These are phyloP conservation scores for Fraxinus greggii DNA, from an alignment of 305 asterid species.

Conservation along the genomic window DNA sequence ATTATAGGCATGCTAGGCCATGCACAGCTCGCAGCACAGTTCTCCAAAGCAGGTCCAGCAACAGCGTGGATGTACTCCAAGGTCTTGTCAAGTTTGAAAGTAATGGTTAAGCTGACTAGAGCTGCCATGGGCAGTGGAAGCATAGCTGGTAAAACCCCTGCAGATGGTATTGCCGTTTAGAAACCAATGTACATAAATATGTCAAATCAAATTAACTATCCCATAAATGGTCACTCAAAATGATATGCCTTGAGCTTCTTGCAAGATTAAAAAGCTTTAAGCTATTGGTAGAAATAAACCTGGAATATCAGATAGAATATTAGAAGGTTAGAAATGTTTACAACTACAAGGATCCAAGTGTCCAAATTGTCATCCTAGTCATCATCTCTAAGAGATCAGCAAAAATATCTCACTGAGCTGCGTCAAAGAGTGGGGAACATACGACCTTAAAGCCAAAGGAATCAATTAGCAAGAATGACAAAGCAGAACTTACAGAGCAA, in stretches of 20 bases:
- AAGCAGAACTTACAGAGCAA: too few species aligned
- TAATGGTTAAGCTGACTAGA: constrained; percentile 34
- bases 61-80: constrained; percentile 21
- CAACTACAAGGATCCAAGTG: background rate
- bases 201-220: background rate
- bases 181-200: background rate
- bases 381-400: background rate
- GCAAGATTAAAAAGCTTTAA: background rate
- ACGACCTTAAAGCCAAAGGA: background rate
- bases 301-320: background rate
- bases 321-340: background rate
- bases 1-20: constrained; percentile 37
- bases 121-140: constrained; percentile 32
- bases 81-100: constrained; percentile 28
- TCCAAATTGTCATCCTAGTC: background rate
- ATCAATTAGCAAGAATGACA: background rate
- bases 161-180: background rate
- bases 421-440: background rate
- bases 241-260: background rate
- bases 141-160: constrained; percentile 25
- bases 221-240: background rate
- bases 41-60: constrained; percentile 28
- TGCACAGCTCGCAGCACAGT: constrained; percentile 28
- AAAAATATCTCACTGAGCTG: background rate
- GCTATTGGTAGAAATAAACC: background rate